Evolutionary conservation across 2,329 filamentous ascomycete species (phyloP).

Genomic region (Fusarium multiceps): DNA sequence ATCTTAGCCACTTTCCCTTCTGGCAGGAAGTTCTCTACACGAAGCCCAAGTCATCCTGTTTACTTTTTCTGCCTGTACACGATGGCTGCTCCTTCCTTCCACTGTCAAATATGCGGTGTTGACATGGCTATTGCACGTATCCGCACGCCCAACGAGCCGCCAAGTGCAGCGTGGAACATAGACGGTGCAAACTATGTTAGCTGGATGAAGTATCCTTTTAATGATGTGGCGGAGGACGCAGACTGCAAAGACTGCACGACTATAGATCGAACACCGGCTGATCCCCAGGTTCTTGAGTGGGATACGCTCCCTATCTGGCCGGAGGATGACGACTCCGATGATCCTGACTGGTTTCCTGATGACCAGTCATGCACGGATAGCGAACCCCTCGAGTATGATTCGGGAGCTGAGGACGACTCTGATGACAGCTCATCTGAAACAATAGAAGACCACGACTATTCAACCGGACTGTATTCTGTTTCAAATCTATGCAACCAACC

Average conservation of each 20-base stretch:
- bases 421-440: background rate
- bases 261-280: background rate
- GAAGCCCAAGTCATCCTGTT: background rate
- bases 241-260: background rate
- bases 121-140: slow-evolving; percentile 15
- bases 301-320: background rate
- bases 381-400: background rate
- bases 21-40: accelerated
- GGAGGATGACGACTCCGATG: background rate
- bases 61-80: background rate
- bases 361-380: background rate
- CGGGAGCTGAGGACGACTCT: background rate
- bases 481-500: background rate
- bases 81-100: background rate
- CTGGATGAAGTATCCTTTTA: background rate
- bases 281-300: background rate
- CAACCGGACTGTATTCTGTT: background rate
- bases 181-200: background rate
- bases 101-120: slow-evolving; percentile 9
- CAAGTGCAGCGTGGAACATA: background rate
- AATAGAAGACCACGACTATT: too few species aligned
- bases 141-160: background rate
- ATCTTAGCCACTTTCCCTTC: background rate
- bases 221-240: background rate
- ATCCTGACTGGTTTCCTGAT: background rate